phyloP scores from a whole-genome alignment of 441 rosid species.

The Jatropha podagrica region DNA sequence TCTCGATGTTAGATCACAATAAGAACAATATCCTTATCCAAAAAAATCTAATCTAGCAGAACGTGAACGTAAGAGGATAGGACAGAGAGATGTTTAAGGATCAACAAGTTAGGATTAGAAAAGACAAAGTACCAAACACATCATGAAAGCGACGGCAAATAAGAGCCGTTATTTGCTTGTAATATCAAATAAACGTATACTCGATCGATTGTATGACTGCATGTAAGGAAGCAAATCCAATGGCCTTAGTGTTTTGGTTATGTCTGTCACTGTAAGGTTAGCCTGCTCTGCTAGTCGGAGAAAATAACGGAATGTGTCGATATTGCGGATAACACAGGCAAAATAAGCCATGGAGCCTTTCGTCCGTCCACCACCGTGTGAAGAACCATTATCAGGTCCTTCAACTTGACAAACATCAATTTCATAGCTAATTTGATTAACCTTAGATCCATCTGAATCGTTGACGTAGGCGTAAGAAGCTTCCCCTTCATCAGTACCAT shows the following conservation, averaged over 20 bases:
- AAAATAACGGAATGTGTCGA: slow-evolving; percentile 56
- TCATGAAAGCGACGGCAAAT: background rate
- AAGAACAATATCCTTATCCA: no score
- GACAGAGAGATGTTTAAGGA: no score
- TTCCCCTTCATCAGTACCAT: slow-evolving; percentile 17
- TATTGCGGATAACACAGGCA: slow-evolving; percentile 64
- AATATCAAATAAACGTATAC: slow-evolving; percentile 44
- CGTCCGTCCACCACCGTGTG: slow-evolving; percentile 9
- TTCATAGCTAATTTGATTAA: background rate
- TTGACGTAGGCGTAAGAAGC: background rate
- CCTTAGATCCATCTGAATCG: background rate
- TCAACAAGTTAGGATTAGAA: background rate
- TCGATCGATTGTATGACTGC: slow-evolving; percentile 62
- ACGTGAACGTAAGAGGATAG: no score
- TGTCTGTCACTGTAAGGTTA: slow-evolving; percentile 45
- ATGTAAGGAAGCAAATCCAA: slow-evolving; percentile 66
- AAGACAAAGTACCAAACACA: background rate
- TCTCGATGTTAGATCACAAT: no score
- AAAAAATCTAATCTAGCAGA: no score
- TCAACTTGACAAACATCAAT: background rate
- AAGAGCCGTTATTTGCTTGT: slow-evolving; percentile 28
- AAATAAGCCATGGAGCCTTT: slow-evolving; percentile 52
- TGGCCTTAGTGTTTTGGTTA: slow-evolving; percentile 49
- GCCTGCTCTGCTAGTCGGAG: slow-evolving; percentile 51
- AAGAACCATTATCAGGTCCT: slow-evolving; percentile 2